Evolutionary conservation across 2,329 filamentous ascomycete species (phyloP).

Genomic region (Diplocarpon rosae): DNA sequence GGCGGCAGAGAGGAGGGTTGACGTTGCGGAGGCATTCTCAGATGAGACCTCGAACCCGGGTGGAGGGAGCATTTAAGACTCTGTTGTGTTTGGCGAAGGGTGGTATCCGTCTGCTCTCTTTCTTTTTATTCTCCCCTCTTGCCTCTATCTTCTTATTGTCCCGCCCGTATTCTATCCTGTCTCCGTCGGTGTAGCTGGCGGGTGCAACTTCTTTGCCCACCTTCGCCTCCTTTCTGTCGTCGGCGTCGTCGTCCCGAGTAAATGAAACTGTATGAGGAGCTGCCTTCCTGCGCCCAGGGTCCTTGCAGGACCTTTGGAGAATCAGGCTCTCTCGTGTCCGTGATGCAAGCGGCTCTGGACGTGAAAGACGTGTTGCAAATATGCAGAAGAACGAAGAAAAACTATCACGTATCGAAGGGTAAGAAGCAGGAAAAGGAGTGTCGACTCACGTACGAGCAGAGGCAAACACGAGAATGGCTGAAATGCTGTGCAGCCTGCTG

Average conservation of each 20-base stretch:
- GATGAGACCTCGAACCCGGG: conserved; percentile 23
- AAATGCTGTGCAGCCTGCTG: too few relatives aligned
- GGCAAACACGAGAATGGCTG: too few relatives aligned
- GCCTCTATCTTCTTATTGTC: neutral
- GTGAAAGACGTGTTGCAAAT: too few relatives aligned
- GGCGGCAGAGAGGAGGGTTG: conserved; percentile 13
- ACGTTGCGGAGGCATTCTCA: conserved; percentile 17
- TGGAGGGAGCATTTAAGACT: conserved; percentile 22
- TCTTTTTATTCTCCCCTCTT: neutral
- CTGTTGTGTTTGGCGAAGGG: neutral
- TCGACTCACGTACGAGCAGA: too few relatives aligned
- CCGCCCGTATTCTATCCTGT: too few relatives aligned
- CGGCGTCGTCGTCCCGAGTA: neutral
- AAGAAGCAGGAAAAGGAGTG: too few relatives aligned
- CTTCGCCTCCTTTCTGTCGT: neutral
- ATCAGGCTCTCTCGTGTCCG: too few relatives aligned
- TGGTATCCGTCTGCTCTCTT: neutral
- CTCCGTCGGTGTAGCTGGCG: too few relatives aligned
- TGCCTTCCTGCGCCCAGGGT: neutral
- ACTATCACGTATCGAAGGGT: too few relatives aligned
- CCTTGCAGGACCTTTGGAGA: too few relatives aligned
- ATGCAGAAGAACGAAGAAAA: too few relatives aligned
- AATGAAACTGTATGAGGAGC: neutral
- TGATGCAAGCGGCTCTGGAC: too few relatives aligned
- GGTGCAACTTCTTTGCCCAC: neutral